A percentile compares a stretch with the other conserved stretches of the same genome.
Conservation (phyloP, 306 rosid genomes). For the Acacia melanoxylon region DNA sequence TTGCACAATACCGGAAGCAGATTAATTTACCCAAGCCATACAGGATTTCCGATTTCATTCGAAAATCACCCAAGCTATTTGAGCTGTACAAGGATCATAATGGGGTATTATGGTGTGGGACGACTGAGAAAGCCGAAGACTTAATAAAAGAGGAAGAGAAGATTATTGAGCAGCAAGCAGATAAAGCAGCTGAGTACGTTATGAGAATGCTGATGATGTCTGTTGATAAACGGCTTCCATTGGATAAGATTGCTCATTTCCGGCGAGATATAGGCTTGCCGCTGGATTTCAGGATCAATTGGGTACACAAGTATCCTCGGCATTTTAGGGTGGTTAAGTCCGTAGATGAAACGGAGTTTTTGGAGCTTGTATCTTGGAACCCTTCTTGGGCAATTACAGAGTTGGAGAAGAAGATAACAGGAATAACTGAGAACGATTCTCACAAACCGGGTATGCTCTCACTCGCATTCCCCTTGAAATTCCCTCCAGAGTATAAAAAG, state of each 20-base stretch:
- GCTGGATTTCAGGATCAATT: constrained; percentile 30
- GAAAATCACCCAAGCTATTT: constrained; percentile 53
- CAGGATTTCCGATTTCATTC: constrained; percentile 57
- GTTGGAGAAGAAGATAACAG: constrained; percentile 65
- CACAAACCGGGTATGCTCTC: constrained; percentile 37
- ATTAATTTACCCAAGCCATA: constrained; percentile 81
- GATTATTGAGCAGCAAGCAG: constrained; percentile 43
- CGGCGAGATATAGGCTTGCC: constrained; percentile 19
- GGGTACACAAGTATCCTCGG: constrained; percentile 73
- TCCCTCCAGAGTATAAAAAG: constrained; percentile 71
- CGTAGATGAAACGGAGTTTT: constrained; percentile 57
- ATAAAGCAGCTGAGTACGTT: constrained; percentile 68
- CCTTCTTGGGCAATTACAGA: constrained; percentile 84
- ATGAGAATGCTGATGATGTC: constrained; percentile 83
- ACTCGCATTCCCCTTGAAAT: constrained; percentile 66
- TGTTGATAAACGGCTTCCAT: constrained; percentile 54
- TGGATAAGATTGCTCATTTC: constrained; percentile 44
- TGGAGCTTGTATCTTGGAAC: constrained; percentile 82
- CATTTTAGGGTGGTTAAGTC: constrained; percentile 50
- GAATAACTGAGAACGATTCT: constrained; percentile 24
- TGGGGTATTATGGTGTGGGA: constrained; percentile 61
- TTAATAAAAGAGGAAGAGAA: constrained; percentile 48
- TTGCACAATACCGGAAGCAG: constrained; percentile 55
- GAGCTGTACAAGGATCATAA: constrained; percentile 51
- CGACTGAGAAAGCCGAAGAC: constrained; percentile 50